phyloP scores from a whole-genome alignment of 306 rosid species.

The Vicia villosa region DNA sequence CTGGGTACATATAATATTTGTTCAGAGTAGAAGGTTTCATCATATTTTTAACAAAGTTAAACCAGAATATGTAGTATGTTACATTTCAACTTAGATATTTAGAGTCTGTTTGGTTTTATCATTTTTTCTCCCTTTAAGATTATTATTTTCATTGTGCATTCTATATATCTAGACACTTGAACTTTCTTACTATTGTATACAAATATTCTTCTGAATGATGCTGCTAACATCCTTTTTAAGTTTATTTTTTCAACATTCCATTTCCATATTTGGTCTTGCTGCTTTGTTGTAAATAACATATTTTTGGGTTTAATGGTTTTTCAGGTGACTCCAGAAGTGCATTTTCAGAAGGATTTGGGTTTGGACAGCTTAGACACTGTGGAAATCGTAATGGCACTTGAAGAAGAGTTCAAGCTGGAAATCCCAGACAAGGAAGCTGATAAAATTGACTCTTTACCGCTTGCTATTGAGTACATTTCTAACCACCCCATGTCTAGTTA shows the following conservation, averaged over 20 bases:
- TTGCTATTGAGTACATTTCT: conserved; percentile 86
- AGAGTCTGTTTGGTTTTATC: not conserved
- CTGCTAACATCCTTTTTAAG: not conserved
- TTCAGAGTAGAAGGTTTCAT: not conserved
- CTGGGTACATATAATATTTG: not conserved
- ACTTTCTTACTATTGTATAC: not conserved
- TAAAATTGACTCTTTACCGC: conserved; percentile 73
- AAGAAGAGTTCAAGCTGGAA: conserved; percentile 98
- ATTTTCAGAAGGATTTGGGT: conserved; percentile 92
- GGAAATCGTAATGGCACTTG: conserved; percentile 96
- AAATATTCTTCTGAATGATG: not conserved
- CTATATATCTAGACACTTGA: not conserved
- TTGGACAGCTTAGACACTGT: conserved; percentile 97
- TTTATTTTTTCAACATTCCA: conserved; percentile 21
- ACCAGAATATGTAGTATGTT: not conserved
- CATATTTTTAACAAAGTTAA: not conserved
- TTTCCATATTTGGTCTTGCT: conserved; percentile 13
- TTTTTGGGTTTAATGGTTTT: conserved; percentile 22
- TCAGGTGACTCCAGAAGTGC: conserved; percentile 80
- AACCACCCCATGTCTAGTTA: conserved; percentile 91
- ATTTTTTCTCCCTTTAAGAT: not conserved
- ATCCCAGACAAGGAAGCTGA: conserved; percentile 95
- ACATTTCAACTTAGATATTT: not conserved
- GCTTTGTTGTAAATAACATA: conserved; percentile 14
- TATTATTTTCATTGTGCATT: not conserved